Evolutionary conservation across 2,329 filamentous ascomycete species (phyloP), one percentile per base, ranked within the genome.

Genomic region (Aspergillus spinulosporus): DNA sequence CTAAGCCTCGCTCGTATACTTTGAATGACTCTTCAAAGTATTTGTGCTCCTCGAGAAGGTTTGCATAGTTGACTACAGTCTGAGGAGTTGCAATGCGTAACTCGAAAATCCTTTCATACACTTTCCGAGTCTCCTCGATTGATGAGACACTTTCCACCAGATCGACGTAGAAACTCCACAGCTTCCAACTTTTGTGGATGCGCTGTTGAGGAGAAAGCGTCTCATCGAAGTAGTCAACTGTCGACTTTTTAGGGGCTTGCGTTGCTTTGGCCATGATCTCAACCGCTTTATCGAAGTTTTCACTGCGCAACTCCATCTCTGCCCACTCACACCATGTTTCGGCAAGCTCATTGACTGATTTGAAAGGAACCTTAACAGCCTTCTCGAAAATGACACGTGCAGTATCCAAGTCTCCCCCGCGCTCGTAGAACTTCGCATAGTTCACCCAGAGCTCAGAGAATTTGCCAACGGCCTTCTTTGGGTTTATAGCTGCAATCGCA

Each of bases 291-390:
- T 97, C 92, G 62, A 97, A 97, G 69, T 97, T 95, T 68, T 97
- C 92, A 67, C 92, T 92, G 48, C 94, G 88, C 48, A 99, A 81
- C 73, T 99, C 94, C 89, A 99, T 91, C 74, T 99, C 93, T 1
- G 95, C 93, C 93, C 94, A 99, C 75, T 96, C 92, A 62, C 95
- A 95, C 94, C 94, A 99, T 83, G 94, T 96, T 68, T 99, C 94
- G 15, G 94, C 94, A 56, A 99, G 82, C 74, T 99, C 94, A 31
- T 89, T 87, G n/a, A 99, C 93, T 0, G 92, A 95, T 70, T 96
- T 97, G 81, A 95, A 99, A 0, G 93, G 92, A 1, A 99, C 94
- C 70, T 97, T 97, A 69, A 96, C 90, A 11, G 93, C 93, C 76
- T 97, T 99, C 72, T 97, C 93, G 84, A 97, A 89, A 67, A 99